phyloP scores from a whole-genome alignment of 768 basidiomycete species.

The Artomyces pyxidatus region DNA sequence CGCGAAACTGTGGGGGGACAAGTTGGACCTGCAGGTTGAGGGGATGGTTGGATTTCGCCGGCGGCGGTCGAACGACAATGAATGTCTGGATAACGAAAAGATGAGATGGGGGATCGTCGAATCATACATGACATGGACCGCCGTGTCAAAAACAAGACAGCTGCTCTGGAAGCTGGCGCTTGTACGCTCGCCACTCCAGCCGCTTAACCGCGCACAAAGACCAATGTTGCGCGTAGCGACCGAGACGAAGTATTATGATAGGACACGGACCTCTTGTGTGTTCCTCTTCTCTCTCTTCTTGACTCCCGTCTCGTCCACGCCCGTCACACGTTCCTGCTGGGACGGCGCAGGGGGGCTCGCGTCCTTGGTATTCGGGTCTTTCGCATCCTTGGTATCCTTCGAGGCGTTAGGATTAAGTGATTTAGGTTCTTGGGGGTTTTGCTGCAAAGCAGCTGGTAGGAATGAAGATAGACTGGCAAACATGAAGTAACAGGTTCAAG shows the following conservation, averaged over 20 bases:
- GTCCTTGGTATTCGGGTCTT: not conserved
- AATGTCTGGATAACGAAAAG: conserved; percentile 50
- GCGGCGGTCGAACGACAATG: conserved; percentile 87
- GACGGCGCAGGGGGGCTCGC: not conserved
- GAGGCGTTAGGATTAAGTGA: not conserved
- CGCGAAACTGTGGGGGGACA: conserved; percentile 57
- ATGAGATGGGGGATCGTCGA: not conserved
- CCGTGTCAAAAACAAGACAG: no score
- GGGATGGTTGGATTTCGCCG: conserved; percentile 76
- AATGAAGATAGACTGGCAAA: conserved; percentile 45
- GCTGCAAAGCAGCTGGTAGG: conserved; percentile 40
- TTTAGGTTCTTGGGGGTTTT: conserved; percentile 17
- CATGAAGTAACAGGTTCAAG: conserved; percentile 34
- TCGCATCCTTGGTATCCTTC: not conserved
- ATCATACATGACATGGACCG: not conserved
- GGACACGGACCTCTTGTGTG: conserved; percentile 38
- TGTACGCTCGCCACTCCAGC: no score
- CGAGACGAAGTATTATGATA: no score
- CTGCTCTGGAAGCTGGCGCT: no score
- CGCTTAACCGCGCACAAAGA: no score
- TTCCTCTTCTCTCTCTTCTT: conserved; percentile 41
- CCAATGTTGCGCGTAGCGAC: no score
- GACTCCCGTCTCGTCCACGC: conserved; percentile 24
- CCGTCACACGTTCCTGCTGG: conserved; percentile 2
- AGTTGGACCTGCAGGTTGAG: conserved; percentile 90